Evolutionary conservation across 1,284 basidiomycete genomes (phyloP).

Genomic region (Vanrija sp.): DNA sequence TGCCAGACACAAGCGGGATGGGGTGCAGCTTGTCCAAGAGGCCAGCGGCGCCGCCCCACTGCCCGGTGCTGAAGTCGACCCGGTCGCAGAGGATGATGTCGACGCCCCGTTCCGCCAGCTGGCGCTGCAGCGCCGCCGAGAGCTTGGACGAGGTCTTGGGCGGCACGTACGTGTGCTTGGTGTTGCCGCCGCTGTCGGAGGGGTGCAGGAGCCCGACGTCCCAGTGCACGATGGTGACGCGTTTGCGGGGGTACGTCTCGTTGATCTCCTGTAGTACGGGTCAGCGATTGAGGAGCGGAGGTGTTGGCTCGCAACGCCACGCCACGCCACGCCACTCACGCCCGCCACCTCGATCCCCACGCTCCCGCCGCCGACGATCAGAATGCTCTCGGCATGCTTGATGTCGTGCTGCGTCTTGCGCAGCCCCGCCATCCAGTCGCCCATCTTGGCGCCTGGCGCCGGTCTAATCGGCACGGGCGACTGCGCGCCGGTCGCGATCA

Average conservation of each 20-base stretch:
- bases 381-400: constrained; percentile 31
- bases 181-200: constrained; percentile 11
- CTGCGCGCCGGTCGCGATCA: constrained; percentile 43
- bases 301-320: neutral
- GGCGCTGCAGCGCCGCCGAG: constrained; percentile 27
- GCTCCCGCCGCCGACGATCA: constrained; percentile 50
- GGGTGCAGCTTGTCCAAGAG: constrained; percentile 28
- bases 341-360: constrained; percentile 53
- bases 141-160: constrained; percentile 35
- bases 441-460: constrained; percentile 18
- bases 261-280: constrained; percentile 26
- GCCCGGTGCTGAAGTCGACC: constrained; percentile 26
- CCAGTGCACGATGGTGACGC: constrained; percentile 26
- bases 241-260: constrained; percentile 27
- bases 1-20: constrained; percentile 38
- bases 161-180: constrained; percentile 20
- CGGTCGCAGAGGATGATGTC: constrained; percentile 44
- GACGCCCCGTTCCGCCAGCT: constrained; percentile 42
- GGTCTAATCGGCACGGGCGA: constrained; percentile 45
- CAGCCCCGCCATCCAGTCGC: constrained; percentile 24
- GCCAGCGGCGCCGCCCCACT: constrained; percentile 36
- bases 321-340: constrained; percentile 24
- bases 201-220: constrained; percentile 30
- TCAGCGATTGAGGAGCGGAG: neutral
- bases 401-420: constrained; percentile 16